These are phyloP conservation scores for Thelonectria discophora DNA, from an alignment of 2,329 filamentous ascomycete genomes.

Conservation along the genomic window DNA sequence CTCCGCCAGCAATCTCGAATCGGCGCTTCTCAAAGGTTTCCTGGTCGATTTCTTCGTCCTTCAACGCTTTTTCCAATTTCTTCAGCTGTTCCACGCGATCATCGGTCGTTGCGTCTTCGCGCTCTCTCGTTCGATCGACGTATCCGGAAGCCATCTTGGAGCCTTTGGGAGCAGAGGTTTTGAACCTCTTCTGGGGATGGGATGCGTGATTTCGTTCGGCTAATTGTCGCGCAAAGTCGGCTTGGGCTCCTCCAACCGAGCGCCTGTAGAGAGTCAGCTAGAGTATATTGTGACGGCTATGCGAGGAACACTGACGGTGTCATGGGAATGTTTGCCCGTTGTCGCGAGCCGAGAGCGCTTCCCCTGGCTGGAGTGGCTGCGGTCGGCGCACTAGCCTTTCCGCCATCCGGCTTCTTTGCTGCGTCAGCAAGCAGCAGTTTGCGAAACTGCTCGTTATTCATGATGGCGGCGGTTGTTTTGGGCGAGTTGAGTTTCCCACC, in stretches of 20 bases:
- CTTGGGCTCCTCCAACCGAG: constrained; percentile 62
- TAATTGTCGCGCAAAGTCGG: constrained; percentile 85
- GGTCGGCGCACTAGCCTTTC: constrained; percentile 56
- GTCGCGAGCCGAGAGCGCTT: constrained; percentile 75
- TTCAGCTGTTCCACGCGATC: constrained; percentile 72
- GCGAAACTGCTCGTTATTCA: constrained; percentile 98
- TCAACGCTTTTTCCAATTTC: constrained; percentile 82
- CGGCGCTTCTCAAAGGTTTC: constrained; percentile 79
- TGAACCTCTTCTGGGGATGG: constrained; percentile 75
- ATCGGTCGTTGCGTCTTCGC: constrained; percentile 63
- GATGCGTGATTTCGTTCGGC: constrained; percentile 71
- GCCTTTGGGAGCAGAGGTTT: constrained; percentile 83
- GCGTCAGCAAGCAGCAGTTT: constrained; percentile 71
- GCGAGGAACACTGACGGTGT: constrained; percentile 73
- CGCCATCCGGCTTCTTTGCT: constrained; percentile 46
- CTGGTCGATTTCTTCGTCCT: constrained; percentile 84
- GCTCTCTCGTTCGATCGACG: constrained; percentile 77
- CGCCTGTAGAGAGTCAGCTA: constrained; percentile 60
- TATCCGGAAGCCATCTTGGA: constrained; percentile 83
- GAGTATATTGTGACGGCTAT: constrained; percentile 4
- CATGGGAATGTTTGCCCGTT: constrained; percentile 88
- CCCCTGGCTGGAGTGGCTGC: constrained; percentile 43
- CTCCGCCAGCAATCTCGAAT: constrained; percentile 82
- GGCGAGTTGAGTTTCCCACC: neutral
- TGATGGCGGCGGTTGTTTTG: constrained; percentile 48